Evolutionary conservation across 1,139 yeast genomes (phyloP).

Genomic region (Eremothecium sinecaudum): DNA sequence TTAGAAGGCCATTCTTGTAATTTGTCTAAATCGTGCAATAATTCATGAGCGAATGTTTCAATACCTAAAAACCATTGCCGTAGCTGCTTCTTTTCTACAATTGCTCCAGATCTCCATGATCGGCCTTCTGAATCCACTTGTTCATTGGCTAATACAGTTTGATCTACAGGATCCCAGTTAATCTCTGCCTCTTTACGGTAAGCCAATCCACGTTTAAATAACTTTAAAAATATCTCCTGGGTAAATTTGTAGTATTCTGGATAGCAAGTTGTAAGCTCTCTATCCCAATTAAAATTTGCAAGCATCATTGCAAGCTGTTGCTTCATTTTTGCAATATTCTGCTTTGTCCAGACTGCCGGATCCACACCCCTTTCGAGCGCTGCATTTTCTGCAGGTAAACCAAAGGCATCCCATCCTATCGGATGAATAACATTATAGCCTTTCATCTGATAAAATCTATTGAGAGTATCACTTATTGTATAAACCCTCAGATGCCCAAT

Average conservation of each 20-base stretch:
- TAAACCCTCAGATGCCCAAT: slow-evolving; percentile 92
- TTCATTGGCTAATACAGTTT: slow-evolving; percentile 91
- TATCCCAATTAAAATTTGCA: slow-evolving; percentile 89
- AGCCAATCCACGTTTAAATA: slow-evolving; percentile 70
- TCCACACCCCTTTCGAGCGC: slow-evolving; percentile 77
- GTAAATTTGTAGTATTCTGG: slow-evolving; percentile 91
- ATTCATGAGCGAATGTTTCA: slow-evolving; percentile 63
- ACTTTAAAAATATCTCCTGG: slow-evolving; percentile 67
- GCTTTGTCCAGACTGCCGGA: slow-evolving; percentile 75
- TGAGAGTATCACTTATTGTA: slow-evolving; percentile 76
- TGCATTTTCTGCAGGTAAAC: slow-evolving; percentile 96
- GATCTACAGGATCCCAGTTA: slow-evolving; percentile 95
- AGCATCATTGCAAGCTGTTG: slow-evolving; percentile 67
- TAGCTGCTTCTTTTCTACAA: slow-evolving; percentile 69
- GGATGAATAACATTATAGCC: slow-evolving; percentile 84
- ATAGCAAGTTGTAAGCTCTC: slow-evolving; percentile 78
- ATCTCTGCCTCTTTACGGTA: slow-evolving; percentile 80
- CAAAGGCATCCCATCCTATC: slow-evolving; percentile 99
- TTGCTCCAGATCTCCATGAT: slow-evolving; percentile 96
- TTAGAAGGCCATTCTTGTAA: slow-evolving; percentile 77
- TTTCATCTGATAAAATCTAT: slow-evolving; percentile 66
- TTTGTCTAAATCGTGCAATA: slow-evolving; percentile 51
- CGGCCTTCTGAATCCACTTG: slow-evolving; percentile 86
- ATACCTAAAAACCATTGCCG: slow-evolving; percentile 93
- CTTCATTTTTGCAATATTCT: slow-evolving; percentile 75